Conservation (phyloP, 2,329 filamentous ascomycete genomes). For the Microdochium paspali region DNA sequence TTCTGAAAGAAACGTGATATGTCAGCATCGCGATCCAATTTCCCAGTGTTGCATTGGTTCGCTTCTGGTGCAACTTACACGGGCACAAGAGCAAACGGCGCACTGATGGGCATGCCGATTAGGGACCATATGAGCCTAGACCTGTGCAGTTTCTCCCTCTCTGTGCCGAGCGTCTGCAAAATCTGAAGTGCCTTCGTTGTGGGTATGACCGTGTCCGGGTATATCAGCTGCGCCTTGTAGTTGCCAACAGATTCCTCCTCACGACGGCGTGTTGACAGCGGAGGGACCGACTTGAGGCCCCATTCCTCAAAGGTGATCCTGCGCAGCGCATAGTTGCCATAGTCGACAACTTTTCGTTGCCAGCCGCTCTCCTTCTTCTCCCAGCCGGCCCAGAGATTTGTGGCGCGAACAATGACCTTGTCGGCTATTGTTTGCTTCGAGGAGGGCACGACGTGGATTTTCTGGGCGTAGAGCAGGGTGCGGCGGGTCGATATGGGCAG, state of each 20-base stretch:
- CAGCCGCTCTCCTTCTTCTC: conserved; percentile 76
- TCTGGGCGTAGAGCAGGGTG: conserved; percentile 86
- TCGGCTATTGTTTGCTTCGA: conserved; percentile 52
- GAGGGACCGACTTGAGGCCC: conserved; percentile 90
- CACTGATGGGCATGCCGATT: conserved; percentile 71
- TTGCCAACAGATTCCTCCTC: conserved; percentile 53
- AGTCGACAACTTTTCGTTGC: conserved; percentile 79
- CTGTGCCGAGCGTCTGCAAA: conserved; percentile 64
- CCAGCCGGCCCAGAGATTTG: conserved; percentile 75
- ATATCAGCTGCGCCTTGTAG: conserved; percentile 64
- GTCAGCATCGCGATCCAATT: background rate
- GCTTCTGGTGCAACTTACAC: conserved; percentile 50
- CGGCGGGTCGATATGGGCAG: conserved; percentile 87
- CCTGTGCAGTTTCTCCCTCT: conserved; percentile 70
- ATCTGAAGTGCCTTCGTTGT: conserved; percentile 52
- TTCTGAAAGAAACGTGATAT: conserved; percentile 32
- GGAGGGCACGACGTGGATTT: conserved; percentile 47
- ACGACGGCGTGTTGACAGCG: conserved; percentile 58
- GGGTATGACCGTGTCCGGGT: conserved; percentile 62
- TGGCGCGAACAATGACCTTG: conserved; percentile 59
- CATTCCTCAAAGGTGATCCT: conserved; percentile 96
- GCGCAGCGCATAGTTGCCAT: conserved; percentile 77
- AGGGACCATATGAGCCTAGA: conserved; percentile 73
- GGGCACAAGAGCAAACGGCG: conserved; percentile 75
- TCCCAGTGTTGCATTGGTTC: background rate